These are phyloP conservation scores for Tephrocybe sp. DNA, from an alignment of 768 basidiomycete species.

Conservation along the genomic window DNA sequence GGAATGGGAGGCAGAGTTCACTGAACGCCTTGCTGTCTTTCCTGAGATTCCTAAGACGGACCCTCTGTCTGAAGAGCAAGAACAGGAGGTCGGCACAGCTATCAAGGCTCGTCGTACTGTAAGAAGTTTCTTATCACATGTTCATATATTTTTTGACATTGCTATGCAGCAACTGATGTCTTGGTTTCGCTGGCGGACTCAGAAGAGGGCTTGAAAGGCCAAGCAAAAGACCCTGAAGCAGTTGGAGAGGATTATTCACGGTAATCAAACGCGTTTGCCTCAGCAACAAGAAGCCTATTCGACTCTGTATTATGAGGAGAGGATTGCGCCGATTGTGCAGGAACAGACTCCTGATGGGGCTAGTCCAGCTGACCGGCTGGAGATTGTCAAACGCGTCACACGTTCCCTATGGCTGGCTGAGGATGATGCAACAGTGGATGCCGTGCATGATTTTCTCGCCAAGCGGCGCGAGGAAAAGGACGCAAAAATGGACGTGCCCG, in stretches of 20 bases:
- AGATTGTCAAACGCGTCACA: neutral
- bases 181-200: neutral
- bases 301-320: conserved; percentile 3
- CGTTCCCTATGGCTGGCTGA: neutral
- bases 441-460: neutral
- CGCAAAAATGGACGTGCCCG: neutral
- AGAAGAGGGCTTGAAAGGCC: neutral
- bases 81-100: neutral
- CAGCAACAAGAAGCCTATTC: conserved; percentile 6
- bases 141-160: neutral
- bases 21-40: neutral
- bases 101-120: neutral
- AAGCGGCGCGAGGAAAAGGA: neutral
- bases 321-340: neutral
- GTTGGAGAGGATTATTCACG: neutral
- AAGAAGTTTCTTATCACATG: neutral
- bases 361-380: neutral
- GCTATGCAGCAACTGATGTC: neutral
- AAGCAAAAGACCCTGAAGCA: neutral
- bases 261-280: neutral
- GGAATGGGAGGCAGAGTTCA: neutral
- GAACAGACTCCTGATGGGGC: neutral
- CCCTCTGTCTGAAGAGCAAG: neutral
- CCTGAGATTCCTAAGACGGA: neutral
- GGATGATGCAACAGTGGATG: neutral